Conservation (phyloP, 345 rosid species). For the Crucihimalaya himalaica region DNA sequence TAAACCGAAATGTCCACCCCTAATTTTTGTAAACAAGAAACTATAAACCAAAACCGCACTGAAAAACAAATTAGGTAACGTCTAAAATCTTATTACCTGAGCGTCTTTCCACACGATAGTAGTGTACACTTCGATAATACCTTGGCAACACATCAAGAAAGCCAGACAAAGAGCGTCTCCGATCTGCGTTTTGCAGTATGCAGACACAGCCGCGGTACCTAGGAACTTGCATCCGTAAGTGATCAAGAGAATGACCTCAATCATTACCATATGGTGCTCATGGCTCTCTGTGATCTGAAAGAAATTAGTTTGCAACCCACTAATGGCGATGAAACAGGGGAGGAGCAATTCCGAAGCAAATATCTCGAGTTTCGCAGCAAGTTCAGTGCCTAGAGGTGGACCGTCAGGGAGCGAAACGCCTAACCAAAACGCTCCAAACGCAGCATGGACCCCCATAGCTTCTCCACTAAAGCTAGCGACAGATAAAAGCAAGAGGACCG, state of each 20-base stretch:
- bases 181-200: conserved; percentile 31
- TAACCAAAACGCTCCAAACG: conserved; percentile 43
- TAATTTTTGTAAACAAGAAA: too few species aligned
- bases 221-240: conserved; percentile 37
- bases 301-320: conserved; percentile 41
- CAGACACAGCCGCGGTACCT: conserved; percentile 38
- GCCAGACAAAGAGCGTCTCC: conserved; percentile 42
- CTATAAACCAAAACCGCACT: background rate
- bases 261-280: conserved; percentile 19
- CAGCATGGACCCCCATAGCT: conserved; percentile 37
- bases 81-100: conserved; percentile 1
- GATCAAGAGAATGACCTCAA: conserved; percentile 28
- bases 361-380: conserved; percentile 37
- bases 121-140: conserved; percentile 41
- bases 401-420: conserved; percentile 44
- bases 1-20: too few species aligned
- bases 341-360: conserved; percentile 35
- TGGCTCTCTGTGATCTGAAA: conserved; percentile 22
- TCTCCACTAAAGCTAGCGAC: conserved; percentile 18
- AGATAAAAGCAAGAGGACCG: conserved; percentile 28
- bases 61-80: background rate
- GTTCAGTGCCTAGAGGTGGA: conserved; percentile 42
- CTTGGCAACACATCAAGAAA: conserved; percentile 45
- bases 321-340: conserved; percentile 42
- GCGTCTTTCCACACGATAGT: conserved; percentile 33